Evolutionary conservation across 495 filamentous ascomycete genomes (phyloP).

Genomic region (Sphaerosporella brunnea): DNA sequence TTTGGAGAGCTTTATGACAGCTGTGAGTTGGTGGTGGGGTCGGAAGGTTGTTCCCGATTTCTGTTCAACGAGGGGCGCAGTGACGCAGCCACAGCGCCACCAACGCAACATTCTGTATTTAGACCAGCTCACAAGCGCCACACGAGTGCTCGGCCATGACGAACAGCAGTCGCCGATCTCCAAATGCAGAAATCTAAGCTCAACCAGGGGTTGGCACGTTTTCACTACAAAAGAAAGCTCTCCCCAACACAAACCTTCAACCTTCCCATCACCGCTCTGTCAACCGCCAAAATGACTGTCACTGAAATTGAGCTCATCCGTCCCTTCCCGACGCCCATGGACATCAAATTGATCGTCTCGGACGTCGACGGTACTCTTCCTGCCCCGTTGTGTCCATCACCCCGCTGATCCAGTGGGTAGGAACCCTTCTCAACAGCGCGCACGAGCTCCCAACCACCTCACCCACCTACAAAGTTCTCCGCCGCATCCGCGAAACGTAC

Average conservation of each 20-base stretch:
- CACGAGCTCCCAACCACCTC: constrained; percentile 7
- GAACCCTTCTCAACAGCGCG: constrained; percentile 1
- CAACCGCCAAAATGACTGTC: constrained; percentile 4
- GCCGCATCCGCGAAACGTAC: not conserved
- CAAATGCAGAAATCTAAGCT: no score
- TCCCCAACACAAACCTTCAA: no score
- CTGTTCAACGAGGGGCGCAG: not conserved
- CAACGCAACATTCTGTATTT: no score
- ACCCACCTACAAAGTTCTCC: constrained; percentile 2
- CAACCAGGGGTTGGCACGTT: no score
- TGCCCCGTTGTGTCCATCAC: not conserved
- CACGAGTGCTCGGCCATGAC: no score
- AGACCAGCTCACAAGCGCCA: no score
- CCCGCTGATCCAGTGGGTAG: not conserved
- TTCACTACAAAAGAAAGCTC: no score
- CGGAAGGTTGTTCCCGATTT: not conserved
- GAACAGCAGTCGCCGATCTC: no score
- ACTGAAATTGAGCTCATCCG: no score
- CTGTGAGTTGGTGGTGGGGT: not conserved
- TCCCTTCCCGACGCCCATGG: constrained; percentile 1
- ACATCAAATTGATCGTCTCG: constrained; percentile 6
- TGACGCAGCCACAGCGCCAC: no score
- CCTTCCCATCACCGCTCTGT: not conserved
- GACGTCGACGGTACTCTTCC: constrained; percentile 7
- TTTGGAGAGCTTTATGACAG: not conserved